A percentile compares a stretch with the other conserved stretches of the same genome.
phyloP scores from a whole-genome alignment of 169 alveolate species.

The Cardiosporidium cionae region DNA sequence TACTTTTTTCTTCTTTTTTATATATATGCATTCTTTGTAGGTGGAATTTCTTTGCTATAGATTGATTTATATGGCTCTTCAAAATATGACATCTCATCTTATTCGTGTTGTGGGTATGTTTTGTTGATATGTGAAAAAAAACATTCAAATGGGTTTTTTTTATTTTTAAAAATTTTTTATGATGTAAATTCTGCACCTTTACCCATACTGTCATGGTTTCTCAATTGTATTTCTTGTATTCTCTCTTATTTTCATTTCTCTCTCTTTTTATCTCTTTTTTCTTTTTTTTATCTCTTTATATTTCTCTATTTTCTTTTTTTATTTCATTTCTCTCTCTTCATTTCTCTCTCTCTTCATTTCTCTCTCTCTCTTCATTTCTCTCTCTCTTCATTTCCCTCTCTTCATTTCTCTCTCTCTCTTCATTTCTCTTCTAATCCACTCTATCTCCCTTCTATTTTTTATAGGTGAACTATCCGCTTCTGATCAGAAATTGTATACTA shows the following conservation, averaged over 20 bases:
- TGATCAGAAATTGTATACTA: neutral
- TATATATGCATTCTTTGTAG: neutral
- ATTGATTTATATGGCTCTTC: slow-evolving; percentile 24
- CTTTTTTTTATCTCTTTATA: neutral
- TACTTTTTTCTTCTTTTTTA: too few relatives aligned
- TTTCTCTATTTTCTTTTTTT: neutral
- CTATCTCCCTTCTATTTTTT: neutral
- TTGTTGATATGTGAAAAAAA: neutral
- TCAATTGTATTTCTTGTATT: neutral
- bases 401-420: neutral
- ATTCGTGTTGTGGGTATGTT: slow-evolving; percentile 5
- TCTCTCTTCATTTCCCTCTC: neutral
- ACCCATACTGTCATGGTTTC: neutral
- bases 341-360: neutral
- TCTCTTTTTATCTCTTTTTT: neutral
- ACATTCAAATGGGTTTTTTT: neutral
- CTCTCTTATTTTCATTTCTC: neutral
- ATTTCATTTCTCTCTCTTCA: neutral
- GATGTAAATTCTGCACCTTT: neutral
- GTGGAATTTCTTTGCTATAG: slow-evolving; percentile 17
- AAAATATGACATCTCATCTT: slow-evolving; percentile 15
- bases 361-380: neutral
- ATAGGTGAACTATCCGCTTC: slow-evolving; percentile 4
- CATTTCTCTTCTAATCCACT: neutral
- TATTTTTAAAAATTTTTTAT: neutral